These are phyloP conservation scores for Ogataea hybrid DNA, from an alignment of 1,139 yeast genomes.

Conservation along the genomic window DNA sequence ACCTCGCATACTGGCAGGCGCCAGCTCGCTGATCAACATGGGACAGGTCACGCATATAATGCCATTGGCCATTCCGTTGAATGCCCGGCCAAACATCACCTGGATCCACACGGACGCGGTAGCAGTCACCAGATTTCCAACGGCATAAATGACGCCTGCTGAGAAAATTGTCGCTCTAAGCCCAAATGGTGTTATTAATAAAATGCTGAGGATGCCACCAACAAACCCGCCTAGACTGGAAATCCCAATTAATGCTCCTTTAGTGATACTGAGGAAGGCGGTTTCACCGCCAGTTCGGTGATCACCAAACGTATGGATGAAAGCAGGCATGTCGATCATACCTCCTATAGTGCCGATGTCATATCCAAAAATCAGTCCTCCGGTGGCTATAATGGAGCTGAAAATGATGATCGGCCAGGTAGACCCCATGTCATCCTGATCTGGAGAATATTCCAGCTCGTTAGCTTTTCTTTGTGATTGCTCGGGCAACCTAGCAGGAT, in stretches of 20 bases:
- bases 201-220: slow-evolving; percentile 60
- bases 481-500: neutral
- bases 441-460: neutral
- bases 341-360: slow-evolving; percentile 78
- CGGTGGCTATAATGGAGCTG: slow-evolving; percentile 47
- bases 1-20: slow-evolving; percentile 66
- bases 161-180: slow-evolving; percentile 48
- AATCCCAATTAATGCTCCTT: slow-evolving; percentile 59
- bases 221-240: slow-evolving; percentile 71
- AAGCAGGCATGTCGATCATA: slow-evolving; percentile 55
- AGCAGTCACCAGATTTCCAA: slow-evolving; percentile 37
- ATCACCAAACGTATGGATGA: slow-evolving; percentile 47
- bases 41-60: slow-evolving; percentile 62
- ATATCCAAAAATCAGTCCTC: slow-evolving; percentile 72
- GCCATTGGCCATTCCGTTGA: slow-evolving; percentile 66
- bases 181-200: slow-evolving; percentile 49
- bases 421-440: slow-evolving; percentile 14
- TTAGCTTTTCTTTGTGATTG: slow-evolving; percentile 1
- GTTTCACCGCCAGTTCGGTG: slow-evolving; percentile 28
- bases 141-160: slow-evolving; percentile 45
- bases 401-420: slow-evolving; percentile 18
- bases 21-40: slow-evolving; percentile 65
- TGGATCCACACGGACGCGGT: slow-evolving; percentile 43
- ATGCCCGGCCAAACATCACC: slow-evolving; percentile 50
- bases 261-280: slow-evolving; percentile 37